phyloP scores from a whole-genome alignment of 805 yeast genomes.

The Lipomyces starkeyi region DNA sequence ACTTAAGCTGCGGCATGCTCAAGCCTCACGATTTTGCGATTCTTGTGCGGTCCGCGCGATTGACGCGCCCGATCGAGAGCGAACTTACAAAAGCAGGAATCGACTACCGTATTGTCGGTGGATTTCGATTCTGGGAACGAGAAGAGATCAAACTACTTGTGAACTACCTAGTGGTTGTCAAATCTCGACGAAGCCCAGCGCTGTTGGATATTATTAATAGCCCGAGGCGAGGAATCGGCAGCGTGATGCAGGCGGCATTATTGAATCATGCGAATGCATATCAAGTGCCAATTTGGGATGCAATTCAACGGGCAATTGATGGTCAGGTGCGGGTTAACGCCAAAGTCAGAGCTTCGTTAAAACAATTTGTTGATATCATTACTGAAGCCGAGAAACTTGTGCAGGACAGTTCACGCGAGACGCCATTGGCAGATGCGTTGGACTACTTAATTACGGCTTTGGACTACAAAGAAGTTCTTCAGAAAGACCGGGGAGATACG shows the following conservation, averaged over 20 bases:
- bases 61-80: conserved; percentile 67
- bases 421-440: conserved; percentile 17
- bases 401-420: background rate
- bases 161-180: conserved; percentile 67
- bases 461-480: conserved; percentile 23
- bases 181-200: conserved; percentile 67
- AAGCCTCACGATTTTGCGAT: conserved; percentile 70
- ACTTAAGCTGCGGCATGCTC: conserved; percentile 54
- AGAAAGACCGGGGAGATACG: conserved; percentile 27
- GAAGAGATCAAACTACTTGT: conserved; percentile 68
- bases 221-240: conserved; percentile 75
- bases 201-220: conserved; percentile 60
- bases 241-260: conserved; percentile 52
- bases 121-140: conserved; percentile 79
- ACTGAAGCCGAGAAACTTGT: conserved; percentile 16
- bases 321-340: conserved; percentile 24
- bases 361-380: conserved; percentile 22
- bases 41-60: conserved; percentile 67
- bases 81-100: conserved; percentile 61
- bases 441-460: conserved; percentile 18
- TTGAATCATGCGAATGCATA: conserved; percentile 27
- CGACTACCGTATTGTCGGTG: conserved; percentile 73
- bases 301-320: conserved; percentile 17
- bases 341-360: conserved; percentile 10
- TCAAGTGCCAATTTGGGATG: conserved; percentile 30